Conservation (phyloP, 2,329 filamentous ascomycete species). For the Colletotrichum sp. region DNA sequence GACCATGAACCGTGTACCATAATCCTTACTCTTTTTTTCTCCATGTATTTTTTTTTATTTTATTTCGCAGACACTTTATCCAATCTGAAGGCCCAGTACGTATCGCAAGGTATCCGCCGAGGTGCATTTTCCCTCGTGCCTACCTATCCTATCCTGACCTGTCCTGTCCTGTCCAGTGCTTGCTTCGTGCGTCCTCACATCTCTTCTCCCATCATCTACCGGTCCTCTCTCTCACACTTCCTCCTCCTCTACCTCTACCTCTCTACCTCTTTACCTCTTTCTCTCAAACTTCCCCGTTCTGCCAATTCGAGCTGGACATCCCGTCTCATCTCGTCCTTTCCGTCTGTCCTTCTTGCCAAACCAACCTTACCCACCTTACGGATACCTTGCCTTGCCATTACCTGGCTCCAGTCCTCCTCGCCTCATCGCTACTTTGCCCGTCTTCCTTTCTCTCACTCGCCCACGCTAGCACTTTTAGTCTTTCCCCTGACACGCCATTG, state of each 20-base stretch:
- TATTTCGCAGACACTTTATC: background rate
- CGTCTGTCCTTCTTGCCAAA: background rate
- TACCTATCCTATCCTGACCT: background rate
- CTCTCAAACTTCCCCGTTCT: background rate
- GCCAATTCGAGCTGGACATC: background rate
- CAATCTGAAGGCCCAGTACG: background rate
- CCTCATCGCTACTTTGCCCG: background rate
- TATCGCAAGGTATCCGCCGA: background rate
- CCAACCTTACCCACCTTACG: background rate
- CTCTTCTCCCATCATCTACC: background rate
- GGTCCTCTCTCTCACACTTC: background rate
- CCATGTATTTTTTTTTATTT: background rate
- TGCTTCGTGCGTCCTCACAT: background rate
- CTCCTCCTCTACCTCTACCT: background rate
- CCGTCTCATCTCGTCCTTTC: background rate
- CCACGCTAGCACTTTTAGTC: conserved; percentile 3
- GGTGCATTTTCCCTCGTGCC: background rate
- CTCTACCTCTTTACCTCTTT: background rate
- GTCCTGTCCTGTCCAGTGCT: background rate
- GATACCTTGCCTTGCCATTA: background rate
- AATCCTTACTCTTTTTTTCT: background rate
- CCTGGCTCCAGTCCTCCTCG: background rate
- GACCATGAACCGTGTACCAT: background rate
- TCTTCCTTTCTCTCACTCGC: background rate
- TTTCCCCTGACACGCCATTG: conserved; percentile 13